Percentiles rank a stretch among this genome's conserved stretches.
phyloP scores from a whole-genome alignment of 2,329 filamentous ascomycete genomes.

The Colletotrichum karsti region DNA sequence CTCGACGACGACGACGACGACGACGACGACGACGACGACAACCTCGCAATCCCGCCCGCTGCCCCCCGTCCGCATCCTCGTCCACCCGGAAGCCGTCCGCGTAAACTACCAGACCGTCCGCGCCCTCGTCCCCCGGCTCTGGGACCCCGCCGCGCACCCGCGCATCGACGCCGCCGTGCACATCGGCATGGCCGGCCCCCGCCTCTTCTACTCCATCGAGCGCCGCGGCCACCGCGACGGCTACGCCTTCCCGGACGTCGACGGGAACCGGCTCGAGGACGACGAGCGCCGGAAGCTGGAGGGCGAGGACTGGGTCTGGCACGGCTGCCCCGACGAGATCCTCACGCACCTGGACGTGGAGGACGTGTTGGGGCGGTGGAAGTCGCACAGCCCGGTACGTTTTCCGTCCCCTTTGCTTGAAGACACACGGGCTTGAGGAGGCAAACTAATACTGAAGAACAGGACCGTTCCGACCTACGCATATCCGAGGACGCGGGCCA shows the following conservation, averaged over 20 bases:
- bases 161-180: slow-evolving; percentile 75
- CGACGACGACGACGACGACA: slow-evolving; percentile 15
- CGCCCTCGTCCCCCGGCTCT: slow-evolving; percentile 69
- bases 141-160: slow-evolving; percentile 52
- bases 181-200: slow-evolving; percentile 79
- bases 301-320: slow-evolving; percentile 61
- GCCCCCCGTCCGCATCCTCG: slow-evolving; percentile 67
- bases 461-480: slow-evolving; percentile 56
- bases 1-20: not conserved
- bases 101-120: slow-evolving; percentile 77
- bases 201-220: slow-evolving; percentile 75
- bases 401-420: not conserved
- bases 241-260: slow-evolving; percentile 77
- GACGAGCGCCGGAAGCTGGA: slow-evolving; percentile 42
- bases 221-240: slow-evolving; percentile 74
- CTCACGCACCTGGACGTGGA: slow-evolving; percentile 64
- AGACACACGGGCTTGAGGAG: too few relatives aligned
- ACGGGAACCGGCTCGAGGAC: slow-evolving; percentile 66
- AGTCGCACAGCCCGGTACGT: slow-evolving; percentile 56
- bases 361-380: slow-evolving; percentile 67
- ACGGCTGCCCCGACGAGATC: slow-evolving; percentile 63
- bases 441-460: slow-evolving; percentile 8
- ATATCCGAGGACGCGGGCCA: slow-evolving; percentile 76
- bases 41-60: slow-evolving; percentile 43
- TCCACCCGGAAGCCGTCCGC: slow-evolving; percentile 72